Evolutionary conservation across 2,329 filamentous ascomycete species (phyloP).

Genomic region (Ceratocystis variospora): DNA sequence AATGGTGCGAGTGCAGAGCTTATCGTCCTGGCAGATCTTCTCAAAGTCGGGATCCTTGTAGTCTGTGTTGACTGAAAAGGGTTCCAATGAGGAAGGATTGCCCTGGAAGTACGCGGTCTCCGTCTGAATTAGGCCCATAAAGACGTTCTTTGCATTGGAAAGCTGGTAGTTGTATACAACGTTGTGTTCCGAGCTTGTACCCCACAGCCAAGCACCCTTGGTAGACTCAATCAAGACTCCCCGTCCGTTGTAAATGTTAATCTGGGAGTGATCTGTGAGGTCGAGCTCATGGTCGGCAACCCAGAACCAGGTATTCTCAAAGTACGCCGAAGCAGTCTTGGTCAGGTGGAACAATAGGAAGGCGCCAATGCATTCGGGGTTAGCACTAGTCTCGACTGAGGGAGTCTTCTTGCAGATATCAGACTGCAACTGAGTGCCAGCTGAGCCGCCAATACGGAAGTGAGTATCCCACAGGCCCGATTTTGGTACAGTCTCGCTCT

Average conservation of each 20-base stretch:
- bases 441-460: constrained; percentile 76
- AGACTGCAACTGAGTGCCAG: constrained; percentile 70
- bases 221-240: constrained; percentile 66
- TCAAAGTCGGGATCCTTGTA: constrained; percentile 58
- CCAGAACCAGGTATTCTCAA: constrained; percentile 89
- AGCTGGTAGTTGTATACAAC: constrained; percentile 77
- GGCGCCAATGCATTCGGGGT: constrained; percentile 56
- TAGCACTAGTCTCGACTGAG: constrained; percentile 43
- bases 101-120: constrained; percentile 84
- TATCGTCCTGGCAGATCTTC: constrained; percentile 33
- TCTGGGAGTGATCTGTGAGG: constrained; percentile 55
- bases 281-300: constrained; percentile 85
- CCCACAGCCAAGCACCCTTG: constrained; percentile 68
- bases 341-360: constrained; percentile 58
- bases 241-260: constrained; percentile 78
- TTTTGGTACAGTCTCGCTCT: constrained; percentile 49
- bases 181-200: constrained; percentile 53
- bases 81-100: constrained; percentile 58
- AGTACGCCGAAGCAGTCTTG: constrained; percentile 50
- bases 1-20: constrained; percentile 57
- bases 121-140: constrained; percentile 71
- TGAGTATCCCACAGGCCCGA: constrained; percentile 92
- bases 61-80: constrained; percentile 44
- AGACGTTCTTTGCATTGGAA: constrained; percentile 61
- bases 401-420: constrained; percentile 69